These are phyloP conservation scores for Eucalyptus caleyi DNA, from an alignment of 345 rosid species.

Conservation along the genomic window DNA sequence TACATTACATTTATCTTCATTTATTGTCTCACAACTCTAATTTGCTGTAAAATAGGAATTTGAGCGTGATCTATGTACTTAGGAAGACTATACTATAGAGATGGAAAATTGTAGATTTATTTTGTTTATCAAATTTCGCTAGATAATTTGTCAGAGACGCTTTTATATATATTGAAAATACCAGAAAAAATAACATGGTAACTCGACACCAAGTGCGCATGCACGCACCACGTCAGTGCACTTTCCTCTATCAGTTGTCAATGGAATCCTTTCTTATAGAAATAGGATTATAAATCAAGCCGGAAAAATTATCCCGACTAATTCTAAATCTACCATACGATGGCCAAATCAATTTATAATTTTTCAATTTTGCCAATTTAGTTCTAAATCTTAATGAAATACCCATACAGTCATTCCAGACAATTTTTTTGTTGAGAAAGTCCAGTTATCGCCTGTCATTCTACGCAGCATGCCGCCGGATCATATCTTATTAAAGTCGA, in stretches of 20 bases:
- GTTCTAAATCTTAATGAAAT: background rate
- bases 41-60: background rate
- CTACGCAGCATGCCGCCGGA: accelerated
- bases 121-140: background rate
- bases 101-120: background rate
- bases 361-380: background rate
- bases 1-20: background rate
- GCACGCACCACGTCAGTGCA: background rate
- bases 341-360: accelerated
- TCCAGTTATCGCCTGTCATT: accelerated
- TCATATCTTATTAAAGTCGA: background rate
- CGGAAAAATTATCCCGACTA: accelerated
- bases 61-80: background rate
- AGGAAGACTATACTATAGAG: background rate
- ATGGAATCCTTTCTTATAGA: background rate
- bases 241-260: background rate
- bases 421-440: background rate
- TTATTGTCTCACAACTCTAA: background rate
- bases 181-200: background rate
- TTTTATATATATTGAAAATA: background rate
- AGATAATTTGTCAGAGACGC: background rate
- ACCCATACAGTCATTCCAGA: accelerated
- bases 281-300: background rate
- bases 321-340: accelerated
- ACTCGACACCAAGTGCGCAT: background rate